Conservation (phyloP, 2,329 filamentous ascomycete genomes). For the Neonectria punicea region DNA sequence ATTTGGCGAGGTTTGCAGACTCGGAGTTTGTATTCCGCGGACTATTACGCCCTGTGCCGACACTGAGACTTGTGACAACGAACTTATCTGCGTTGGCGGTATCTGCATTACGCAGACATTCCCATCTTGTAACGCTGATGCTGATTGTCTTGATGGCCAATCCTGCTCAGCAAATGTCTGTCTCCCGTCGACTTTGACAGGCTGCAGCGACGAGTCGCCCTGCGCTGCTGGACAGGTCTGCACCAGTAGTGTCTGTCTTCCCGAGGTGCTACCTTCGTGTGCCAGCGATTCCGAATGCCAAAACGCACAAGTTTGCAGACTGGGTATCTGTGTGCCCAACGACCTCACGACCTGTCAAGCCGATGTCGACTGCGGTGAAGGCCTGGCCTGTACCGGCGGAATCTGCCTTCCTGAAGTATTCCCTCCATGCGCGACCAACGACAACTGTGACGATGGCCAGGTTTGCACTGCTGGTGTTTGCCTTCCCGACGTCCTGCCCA, state of each 20-base stretch:
- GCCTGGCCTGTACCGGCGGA: slow-evolving; percentile 1
- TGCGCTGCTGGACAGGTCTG: slow-evolving; percentile 7
- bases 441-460: not conserved
- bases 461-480: slow-evolving; percentile 12
- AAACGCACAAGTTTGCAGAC: not conserved
- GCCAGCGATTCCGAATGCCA: not conserved
- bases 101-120: slow-evolving; percentile 10
- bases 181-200: slow-evolving; percentile 1
- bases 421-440: not conserved
- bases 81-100: not conserved
- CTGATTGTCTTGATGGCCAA: slow-evolving; percentile 7
- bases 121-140: not conserved
- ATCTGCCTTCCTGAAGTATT: slow-evolving; percentile 8
- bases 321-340: slow-evolving; percentile 7
- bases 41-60: not conserved
- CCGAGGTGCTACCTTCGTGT: slow-evolving; percentile 4
- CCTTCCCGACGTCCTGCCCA: not conserved
- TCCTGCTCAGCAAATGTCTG: slow-evolving; percentile 7
- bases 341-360: not conserved
- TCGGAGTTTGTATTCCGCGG: slow-evolving; percentile 12
- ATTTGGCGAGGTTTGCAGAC: slow-evolving; percentile 4
- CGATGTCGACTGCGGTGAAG: not conserved
- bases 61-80: not conserved
- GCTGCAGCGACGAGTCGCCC: not conserved
- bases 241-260: slow-evolving; percentile 8